Percentiles rank a stretch among this genome's conserved stretches.
These are phyloP conservation scores for Aspergillus fijiensis DNA, from an alignment of 2,329 filamentous ascomycete genomes.

Conservation along the genomic window DNA sequence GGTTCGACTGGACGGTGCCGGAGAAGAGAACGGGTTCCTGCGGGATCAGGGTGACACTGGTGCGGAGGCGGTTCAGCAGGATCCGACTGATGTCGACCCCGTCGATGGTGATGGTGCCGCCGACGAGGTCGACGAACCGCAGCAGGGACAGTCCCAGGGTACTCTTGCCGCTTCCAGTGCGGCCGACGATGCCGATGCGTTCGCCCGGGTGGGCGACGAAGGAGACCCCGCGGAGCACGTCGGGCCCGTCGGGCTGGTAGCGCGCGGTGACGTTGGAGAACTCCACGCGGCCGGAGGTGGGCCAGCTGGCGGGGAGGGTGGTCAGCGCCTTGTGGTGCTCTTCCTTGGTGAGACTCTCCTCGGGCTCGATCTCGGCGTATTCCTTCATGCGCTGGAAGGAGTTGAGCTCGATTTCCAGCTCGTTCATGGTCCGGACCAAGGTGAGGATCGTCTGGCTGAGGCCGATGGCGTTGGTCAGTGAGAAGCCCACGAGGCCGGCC, in stretches of 20 bases:
- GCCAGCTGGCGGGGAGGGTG: slow-evolving; percentile 25
- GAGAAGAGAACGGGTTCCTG: slow-evolving; percentile 62
- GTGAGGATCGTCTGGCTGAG: slow-evolving; percentile 54
- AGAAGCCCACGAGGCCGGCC: slow-evolving; percentile 58
- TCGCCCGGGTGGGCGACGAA: slow-evolving; percentile 26
- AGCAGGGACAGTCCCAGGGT: slow-evolving; percentile 55
- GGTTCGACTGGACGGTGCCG: slow-evolving; percentile 58
- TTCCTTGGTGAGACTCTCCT: slow-evolving; percentile 18
- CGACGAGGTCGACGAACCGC: slow-evolving; percentile 52
- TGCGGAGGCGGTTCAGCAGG: slow-evolving; percentile 52
- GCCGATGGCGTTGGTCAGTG: slow-evolving; percentile 56
- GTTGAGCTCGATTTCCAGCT: slow-evolving; percentile 58
- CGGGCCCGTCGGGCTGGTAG: slow-evolving; percentile 22
- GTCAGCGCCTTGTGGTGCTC: slow-evolving; percentile 3
- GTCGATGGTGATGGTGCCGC: slow-evolving; percentile 56
- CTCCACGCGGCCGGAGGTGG: slow-evolving; percentile 24
- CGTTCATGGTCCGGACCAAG: slow-evolving; percentile 56
- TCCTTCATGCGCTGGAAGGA: slow-evolving; percentile 27
- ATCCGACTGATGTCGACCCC: slow-evolving; percentile 57
- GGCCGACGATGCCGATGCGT: slow-evolving; percentile 30
- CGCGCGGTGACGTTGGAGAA: slow-evolving; percentile 27
- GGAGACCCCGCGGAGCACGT: slow-evolving; percentile 26
- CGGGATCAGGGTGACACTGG: slow-evolving; percentile 58
- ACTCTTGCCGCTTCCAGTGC: slow-evolving; percentile 36
- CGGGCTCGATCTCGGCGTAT: slow-evolving; percentile 26